A percentile compares a stretch with the other conserved stretches of the same genome.
Conservation (phyloP, 2,329 filamentous ascomycete species). For the Corinectria fuckeliana region DNA sequence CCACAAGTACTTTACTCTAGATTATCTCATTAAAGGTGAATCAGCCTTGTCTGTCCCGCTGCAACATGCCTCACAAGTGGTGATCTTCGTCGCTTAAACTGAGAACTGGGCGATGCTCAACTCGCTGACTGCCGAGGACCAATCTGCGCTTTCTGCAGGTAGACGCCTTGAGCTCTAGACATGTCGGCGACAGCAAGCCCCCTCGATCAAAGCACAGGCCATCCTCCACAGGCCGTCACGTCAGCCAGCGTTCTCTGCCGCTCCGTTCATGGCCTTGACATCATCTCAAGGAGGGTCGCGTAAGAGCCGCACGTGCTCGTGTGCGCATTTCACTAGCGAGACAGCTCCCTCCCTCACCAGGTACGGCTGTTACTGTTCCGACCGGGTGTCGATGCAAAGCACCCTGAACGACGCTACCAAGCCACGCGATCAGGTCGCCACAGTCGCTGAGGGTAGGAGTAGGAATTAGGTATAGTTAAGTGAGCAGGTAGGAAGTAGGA, state of each 20-base stretch:
- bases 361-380: conserved; percentile 1
- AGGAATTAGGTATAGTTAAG: conserved; percentile 6
- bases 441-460: conserved; percentile 3
- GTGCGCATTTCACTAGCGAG: not conserved
- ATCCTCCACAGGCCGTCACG: not conserved
- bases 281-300: not conserved
- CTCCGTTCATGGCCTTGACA: not conserved
- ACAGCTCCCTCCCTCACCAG: not conserved
- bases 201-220: not conserved
- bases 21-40: too few relatives aligned
- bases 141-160: too few relatives aligned
- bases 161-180: too few relatives aligned
- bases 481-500: not conserved
- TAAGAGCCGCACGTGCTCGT: conserved; percentile 1
- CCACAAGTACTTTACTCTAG: too few relatives aligned
- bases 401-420: conserved; percentile 1
- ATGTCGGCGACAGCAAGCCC: too few relatives aligned
- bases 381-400: not conserved
- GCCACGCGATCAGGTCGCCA: not conserved
- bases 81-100: too few relatives aligned
- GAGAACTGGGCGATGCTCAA: too few relatives aligned
- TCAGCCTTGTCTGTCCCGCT: too few relatives aligned
- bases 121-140: too few relatives aligned
- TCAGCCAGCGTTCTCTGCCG: not conserved
- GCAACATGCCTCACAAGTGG: too few relatives aligned